These are phyloP conservation scores for Beta macrorhiza DNA, from an alignment of 179 eudicot species.

Conservation along the genomic window DNA sequence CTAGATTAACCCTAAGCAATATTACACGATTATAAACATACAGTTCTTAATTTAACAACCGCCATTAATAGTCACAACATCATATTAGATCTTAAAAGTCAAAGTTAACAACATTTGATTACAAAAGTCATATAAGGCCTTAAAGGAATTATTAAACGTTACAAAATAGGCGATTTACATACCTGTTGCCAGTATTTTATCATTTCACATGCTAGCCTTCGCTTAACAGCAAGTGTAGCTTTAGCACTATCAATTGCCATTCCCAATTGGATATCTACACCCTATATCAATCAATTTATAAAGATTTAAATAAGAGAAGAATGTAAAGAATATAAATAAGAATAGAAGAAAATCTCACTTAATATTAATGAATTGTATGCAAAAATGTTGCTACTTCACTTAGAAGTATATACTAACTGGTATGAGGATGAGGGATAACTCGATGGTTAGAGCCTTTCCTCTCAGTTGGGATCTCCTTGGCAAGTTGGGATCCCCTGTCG, in stretches of 20 bases:
- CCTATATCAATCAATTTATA: slow-evolving; percentile 39
- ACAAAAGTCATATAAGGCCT: neutral
- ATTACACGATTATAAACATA: too few species aligned
- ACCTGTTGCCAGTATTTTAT: slow-evolving; percentile 99
- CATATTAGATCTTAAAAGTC: neutral
- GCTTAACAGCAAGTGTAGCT: slow-evolving; percentile 97
- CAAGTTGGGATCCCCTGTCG: too few species aligned
- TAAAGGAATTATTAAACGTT: neutral
- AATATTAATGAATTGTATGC: too few species aligned
- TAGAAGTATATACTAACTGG: too few species aligned
- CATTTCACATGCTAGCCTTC: slow-evolving; percentile 99
- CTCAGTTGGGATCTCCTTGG: too few species aligned
- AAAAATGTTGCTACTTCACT: too few species aligned
- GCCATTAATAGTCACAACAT: too few species aligned
- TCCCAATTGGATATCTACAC: slow-evolving; percentile 95
- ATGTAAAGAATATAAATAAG: neutral
- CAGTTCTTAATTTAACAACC: too few species aligned
- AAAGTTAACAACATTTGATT: neutral
- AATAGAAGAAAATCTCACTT: neutral
- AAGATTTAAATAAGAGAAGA: neutral
- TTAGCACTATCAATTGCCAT: slow-evolving; percentile 96
- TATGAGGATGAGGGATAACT: too few species aligned
- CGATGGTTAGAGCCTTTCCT: too few species aligned
- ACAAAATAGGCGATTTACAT: neutral
- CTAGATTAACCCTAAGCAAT: too few species aligned